phyloP scores from a whole-genome alignment of 257 asterid species.

The Gentiana macrophylla region DNA sequence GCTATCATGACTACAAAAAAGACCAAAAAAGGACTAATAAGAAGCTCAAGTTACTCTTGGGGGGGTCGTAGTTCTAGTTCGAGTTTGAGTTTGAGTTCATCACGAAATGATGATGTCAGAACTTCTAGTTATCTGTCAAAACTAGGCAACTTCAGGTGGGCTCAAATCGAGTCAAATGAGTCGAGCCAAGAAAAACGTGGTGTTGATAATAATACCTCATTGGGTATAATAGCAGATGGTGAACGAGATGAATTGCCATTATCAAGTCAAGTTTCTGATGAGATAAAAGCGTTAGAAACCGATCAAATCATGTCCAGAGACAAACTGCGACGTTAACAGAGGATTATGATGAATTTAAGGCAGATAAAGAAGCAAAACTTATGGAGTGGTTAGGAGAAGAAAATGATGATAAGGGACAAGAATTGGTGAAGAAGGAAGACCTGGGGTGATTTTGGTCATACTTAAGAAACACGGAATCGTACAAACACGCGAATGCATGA shows the following conservation, averaged over 20 bases:
- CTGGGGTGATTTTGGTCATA: no score
- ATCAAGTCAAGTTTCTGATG: conserved; percentile 32
- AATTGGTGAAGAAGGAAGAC: no score
- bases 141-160: conserved; percentile 45
- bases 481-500: no score
- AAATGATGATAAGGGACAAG: neutral
- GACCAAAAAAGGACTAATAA: conserved; percentile 52
- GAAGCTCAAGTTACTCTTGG: conserved; percentile 47
- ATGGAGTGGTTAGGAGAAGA: conserved; percentile 70
- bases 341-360: conserved; percentile 57
- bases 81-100: conserved; percentile 12
- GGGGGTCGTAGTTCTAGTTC: conserved; percentile 43
- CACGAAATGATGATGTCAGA: conserved; percentile 24
- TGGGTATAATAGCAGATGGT: conserved; percentile 11
- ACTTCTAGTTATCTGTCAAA: conserved; percentile 53
- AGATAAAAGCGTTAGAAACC: conserved; percentile 35
- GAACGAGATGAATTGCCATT: conserved; percentile 32
- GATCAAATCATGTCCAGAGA: conserved; percentile 33
- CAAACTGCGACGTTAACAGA: conserved; percentile 34
- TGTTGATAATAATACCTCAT: conserved; percentile 19
- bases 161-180: conserved; percentile 31
- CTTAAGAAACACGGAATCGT: no score
- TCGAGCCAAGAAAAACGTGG: conserved; percentile 18
- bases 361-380: conserved; percentile 68
- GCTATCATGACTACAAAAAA: conserved; percentile 49